Evolutionary conservation across 495 filamentous ascomycete species (phyloP).

Genomic region (Umbilicaria muhlenbergii): DNA sequence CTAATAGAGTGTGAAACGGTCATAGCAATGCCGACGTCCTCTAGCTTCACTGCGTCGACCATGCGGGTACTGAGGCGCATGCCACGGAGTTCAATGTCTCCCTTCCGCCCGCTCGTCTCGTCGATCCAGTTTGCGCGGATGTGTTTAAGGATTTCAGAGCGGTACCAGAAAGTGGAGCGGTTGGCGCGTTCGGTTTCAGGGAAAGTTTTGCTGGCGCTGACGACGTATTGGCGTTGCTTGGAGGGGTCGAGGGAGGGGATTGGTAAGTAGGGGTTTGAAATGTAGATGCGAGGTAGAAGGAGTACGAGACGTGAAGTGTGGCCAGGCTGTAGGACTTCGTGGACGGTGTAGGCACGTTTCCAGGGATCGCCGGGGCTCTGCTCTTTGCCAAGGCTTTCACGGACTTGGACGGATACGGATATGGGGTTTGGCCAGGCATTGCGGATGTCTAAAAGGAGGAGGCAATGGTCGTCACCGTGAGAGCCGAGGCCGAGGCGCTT

Average conservation of each 20-base stretch:
- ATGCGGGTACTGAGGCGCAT: conserved; percentile 61
- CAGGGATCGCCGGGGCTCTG: conserved; percentile 10
- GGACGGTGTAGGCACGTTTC: conserved; percentile 27
- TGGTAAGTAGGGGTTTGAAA: conserved; percentile 57
- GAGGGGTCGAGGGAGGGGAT: conserved; percentile 70
- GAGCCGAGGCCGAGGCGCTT: conserved; percentile 23
- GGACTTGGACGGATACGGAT: conserved; percentile 37
- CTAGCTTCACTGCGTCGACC: conserved; percentile 69
- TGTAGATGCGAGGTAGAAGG: conserved; percentile 57
- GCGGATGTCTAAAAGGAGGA: conserved; percentile 68
- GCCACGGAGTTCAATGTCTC: conserved; percentile 57
- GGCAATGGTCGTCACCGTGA: conserved; percentile 49
- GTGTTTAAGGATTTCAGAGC: conserved; percentile 63
- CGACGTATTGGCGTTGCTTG: conserved; percentile 73
- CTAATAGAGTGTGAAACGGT: conserved; percentile 18
- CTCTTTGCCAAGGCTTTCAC: conserved; percentile 9
- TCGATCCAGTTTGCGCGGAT: conserved; percentile 60
- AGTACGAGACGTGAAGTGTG: conserved; percentile 64
- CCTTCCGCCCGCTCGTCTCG: conserved; percentile 36
- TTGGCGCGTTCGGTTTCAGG: conserved; percentile 64
- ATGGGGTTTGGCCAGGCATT: conserved; percentile 78
- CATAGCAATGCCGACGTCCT: conserved; percentile 61
- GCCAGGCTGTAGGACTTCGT: conserved; percentile 56
- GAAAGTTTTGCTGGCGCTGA: conserved; percentile 60
- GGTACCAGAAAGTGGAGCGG: conserved; percentile 85